A percentile compares a stretch with the other conserved stretches of the same genome.
Evolutionary conservation across 2,329 filamentous ascomycete genomes (phyloP).

Genomic region (Lomentospora prolificans): DNA sequence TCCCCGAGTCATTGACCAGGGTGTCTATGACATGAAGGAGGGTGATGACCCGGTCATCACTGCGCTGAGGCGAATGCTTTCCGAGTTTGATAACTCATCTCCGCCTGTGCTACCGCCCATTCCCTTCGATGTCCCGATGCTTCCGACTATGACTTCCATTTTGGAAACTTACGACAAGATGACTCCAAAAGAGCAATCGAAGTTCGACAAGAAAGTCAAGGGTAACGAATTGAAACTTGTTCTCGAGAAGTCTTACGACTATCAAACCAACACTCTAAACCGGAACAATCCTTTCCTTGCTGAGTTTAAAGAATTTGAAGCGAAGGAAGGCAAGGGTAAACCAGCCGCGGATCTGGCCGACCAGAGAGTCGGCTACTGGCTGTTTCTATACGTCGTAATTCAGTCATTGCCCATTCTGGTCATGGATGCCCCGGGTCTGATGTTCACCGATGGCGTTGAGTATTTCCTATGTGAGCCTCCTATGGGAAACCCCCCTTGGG

Average conservation of each 20-base stretch:
- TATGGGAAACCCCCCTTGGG: constrained; percentile 64
- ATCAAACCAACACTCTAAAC: constrained; percentile 44
- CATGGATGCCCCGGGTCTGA: constrained; percentile 62
- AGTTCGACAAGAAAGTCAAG: constrained; percentile 63
- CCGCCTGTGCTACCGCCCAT: constrained; percentile 86
- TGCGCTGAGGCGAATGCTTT: constrained; percentile 68
- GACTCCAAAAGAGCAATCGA: constrained; percentile 63
- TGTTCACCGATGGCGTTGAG: constrained; percentile 61
- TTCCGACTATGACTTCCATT: constrained; percentile 60
- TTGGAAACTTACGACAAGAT: constrained; percentile 55
- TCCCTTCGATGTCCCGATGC: constrained; percentile 75
- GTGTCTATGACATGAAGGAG: constrained; percentile 29
- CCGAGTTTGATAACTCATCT: constrained; percentile 80
- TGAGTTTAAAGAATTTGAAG: constrained; percentile 62
- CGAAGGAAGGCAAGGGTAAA: constrained; percentile 55
- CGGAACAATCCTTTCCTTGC: constrained; percentile 51
- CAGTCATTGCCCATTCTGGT: constrained; percentile 71
- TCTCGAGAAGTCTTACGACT: constrained; percentile 73
- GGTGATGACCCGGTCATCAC: constrained; percentile 51
- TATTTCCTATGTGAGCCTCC: constrained; percentile 75
- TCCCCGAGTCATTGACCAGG: constrained; percentile 58
- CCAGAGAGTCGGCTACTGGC: constrained; percentile 66
- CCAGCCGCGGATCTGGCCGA: constrained; percentile 58
- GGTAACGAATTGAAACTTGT: constrained; percentile 68
- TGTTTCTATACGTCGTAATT: constrained; percentile 70